Evolutionary conservation across 345 rosid genomes (phyloP), one percentile per base, ranked within the genome.

Genomic region (Aquilaria malaccensis): DNA sequence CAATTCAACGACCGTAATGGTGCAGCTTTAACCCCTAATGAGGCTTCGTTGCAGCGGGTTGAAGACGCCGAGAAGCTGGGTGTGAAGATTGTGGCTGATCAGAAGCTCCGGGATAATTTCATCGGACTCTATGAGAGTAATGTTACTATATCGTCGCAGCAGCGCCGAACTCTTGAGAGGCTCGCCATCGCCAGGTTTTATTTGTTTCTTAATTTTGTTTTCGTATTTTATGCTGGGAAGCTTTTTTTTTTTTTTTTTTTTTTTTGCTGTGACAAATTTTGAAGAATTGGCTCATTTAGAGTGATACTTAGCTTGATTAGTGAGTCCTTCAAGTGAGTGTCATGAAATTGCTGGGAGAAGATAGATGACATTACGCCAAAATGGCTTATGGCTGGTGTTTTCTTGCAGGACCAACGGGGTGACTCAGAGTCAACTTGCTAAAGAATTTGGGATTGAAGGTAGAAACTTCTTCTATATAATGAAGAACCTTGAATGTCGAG

Each of bases 391-490:
- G 64, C 15, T 53, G 10, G n/a, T 48, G 53, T 15, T 12, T 56
- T 33, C 22, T 67, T 76, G 72, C 73, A 93, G 98, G 77, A 66
- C 73, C 15, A 78, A 78, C 68, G 97, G 99, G 51, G 78, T 87
- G 59, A 81, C 94, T 2, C 99, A 93, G 64, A 81, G 75, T 73
- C 81, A 84, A 60, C 79, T 92, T 65, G 84, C 82, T 12, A 90
- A 87, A 82, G 96, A 89, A 67, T 81, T 90, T 48, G 79, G 80
- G 31, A 83, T 87, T 51, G 80, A 79, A 70, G 93, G 85, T 73
- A 90, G 81, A 52, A 76, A 87, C 71, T 80, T 84, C 52, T 89
- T 84, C 48, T 87, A 90, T 67, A 74, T 81, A 14, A 50, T 87
- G 70, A 84, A 67, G 72, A 86, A 78, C 6, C 97, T 90, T 32